Percentiles rank a stretch among this genome's conserved stretches.
These are phyloP conservation scores for Mycena metata DNA, from an alignment of 768 basidiomycete species.

Conservation along the genomic window DNA sequence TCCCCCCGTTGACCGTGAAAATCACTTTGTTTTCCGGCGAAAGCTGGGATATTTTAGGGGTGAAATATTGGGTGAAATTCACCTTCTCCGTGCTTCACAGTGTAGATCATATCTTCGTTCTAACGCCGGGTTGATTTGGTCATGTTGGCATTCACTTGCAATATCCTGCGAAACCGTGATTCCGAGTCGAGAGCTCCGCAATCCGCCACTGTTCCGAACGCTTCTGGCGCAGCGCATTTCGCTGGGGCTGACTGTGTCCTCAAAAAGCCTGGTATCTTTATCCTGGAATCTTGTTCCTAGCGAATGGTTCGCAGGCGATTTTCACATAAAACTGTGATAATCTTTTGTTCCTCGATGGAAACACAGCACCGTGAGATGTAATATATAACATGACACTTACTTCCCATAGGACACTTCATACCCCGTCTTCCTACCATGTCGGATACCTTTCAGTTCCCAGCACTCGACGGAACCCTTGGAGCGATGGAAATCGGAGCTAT, in stretches of 20 bases:
- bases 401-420: conserved; percentile 7
- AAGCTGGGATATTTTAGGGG: too few species aligned
- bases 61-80: too few species aligned
- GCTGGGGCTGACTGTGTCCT: conserved; percentile 2
- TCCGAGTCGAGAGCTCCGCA: conserved; percentile 3
- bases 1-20: too few species aligned
- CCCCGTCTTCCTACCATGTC: conserved; percentile 5
- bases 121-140: conserved; percentile 3
- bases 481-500: conserved; percentile 3
- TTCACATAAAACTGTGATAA: conserved; percentile 7
- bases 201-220: conserved; percentile 8
- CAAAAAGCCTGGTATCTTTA: background rate
- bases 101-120: conserved; percentile 2
- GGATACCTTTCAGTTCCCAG: conserved; percentile 8
- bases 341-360: conserved; percentile 3
- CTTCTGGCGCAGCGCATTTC: conserved; percentile 1
- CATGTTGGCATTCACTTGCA: conserved; percentile 1
- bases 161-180: conserved; percentile 4
- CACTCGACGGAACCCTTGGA: conserved; percentile 12
- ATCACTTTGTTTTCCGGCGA: too few species aligned
- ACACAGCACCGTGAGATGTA: conserved; percentile 4
- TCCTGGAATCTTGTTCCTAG: background rate
- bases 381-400: conserved; percentile 7
- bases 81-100: too few species aligned
- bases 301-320: conserved; percentile 6